Base-by-base conservation (phyloP, 805 yeast species). In the Barnettozyma botsteinii region DNA sequence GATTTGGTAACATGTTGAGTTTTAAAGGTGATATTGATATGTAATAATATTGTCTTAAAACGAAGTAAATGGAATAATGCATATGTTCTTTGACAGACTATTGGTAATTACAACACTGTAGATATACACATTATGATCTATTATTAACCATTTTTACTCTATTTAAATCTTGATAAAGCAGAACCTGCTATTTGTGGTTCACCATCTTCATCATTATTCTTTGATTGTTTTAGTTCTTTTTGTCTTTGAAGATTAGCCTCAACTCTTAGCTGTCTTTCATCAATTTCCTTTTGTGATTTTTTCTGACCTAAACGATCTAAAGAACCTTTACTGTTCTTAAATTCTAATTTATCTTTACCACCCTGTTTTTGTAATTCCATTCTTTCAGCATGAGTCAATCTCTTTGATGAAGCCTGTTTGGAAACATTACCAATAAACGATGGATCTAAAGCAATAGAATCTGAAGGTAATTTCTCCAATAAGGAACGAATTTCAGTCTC, bases 401-500 rank as follows among this genome's bases (percentile, higher is more conserved):
- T 75, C 40, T 73, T 67, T 13, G 67, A 64, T 13, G 74, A 69
- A 5, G 91, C 82, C 41, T 81, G 71, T 50, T 75, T 75, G 54
- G 86, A 91, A 13, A 93, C 88, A 5, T 78, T 72, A 51, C 98
- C 98, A 51, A 93, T 83, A 38, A 73, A 77, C 54, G 72, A 75
- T 42, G 98, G 98, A 70, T 93, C 96, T 56, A 93, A 67, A 1
- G 95, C 71, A 45, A 93, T 93, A 66, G 95, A 82, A 60, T 91
- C 98, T 7, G 97, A 94, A 50, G 84, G 80, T 50, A 93, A 69
- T 64, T 93, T 93, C 65, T 91, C 85, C 57, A 93, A 65, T 60
- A 93, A 71, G 2, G 82, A 64, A 57, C 91, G 78, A 27, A 93
- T 95, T 69, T 93, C 98, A 33, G 76, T 72, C 65, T 91, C 91